phyloP scores from a whole-genome alignment of 2,329 filamentous ascomycete species.

The Venturia asperata region DNA sequence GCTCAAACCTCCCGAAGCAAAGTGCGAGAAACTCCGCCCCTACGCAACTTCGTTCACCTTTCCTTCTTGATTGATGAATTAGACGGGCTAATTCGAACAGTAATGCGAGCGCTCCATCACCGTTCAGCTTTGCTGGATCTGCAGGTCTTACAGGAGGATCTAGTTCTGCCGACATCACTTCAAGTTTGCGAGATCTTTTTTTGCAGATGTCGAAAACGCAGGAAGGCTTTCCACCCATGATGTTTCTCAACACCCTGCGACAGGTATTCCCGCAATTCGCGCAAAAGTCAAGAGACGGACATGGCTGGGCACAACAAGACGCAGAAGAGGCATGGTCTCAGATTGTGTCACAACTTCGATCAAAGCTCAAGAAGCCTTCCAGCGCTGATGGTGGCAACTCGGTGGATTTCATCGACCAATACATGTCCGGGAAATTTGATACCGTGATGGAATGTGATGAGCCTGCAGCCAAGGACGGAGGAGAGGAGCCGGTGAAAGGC shows the following conservation, averaged over 20 bases:
- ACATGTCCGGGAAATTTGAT: slow-evolving; percentile 76
- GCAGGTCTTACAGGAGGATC: slow-evolving; percentile 8
- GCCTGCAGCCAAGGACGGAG: slow-evolving; percentile 62
- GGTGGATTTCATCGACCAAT: slow-evolving; percentile 71
- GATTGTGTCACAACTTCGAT: slow-evolving; percentile 74
- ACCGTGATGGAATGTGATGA: slow-evolving; percentile 80
- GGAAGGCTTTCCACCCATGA: slow-evolving; percentile 72
- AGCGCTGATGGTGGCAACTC: slow-evolving; percentile 33
- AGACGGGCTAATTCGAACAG: background rate
- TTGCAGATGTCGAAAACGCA: slow-evolving; percentile 85
- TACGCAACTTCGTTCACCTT: background rate
- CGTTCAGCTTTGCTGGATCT: slow-evolving; percentile 15
- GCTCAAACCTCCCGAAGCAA: background rate
- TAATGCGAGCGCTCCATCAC: slow-evolving; percentile 13
- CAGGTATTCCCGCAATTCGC: slow-evolving; percentile 84
- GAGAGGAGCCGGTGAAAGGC: slow-evolving; percentile 60
- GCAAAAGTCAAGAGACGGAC: slow-evolving; percentile 72
- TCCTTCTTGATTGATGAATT: background rate
- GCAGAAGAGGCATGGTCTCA: slow-evolving; percentile 98
- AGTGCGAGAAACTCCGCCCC: background rate
- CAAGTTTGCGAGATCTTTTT: slow-evolving; percentile 74
- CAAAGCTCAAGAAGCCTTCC: slow-evolving; percentile 61
- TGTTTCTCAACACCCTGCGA: slow-evolving; percentile 75
- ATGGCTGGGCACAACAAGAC: slow-evolving; percentile 93
- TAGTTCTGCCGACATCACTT: slow-evolving; percentile 62